Evolutionary conservation across 805 yeast genomes (phyloP).

Genomic region (Candida sakaeoensis): DNA sequence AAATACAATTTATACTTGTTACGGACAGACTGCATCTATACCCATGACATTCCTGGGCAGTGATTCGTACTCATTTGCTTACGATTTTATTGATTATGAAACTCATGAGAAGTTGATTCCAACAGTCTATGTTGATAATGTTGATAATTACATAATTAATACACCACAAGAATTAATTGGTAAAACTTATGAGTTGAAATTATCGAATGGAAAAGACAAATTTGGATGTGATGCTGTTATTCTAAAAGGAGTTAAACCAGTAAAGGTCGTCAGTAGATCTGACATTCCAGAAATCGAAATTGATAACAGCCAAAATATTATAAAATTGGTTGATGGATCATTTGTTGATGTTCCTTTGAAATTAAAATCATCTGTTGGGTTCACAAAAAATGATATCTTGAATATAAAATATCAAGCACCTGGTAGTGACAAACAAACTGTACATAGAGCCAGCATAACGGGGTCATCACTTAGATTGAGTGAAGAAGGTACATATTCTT

Average conservation of each 20-base stretch:
- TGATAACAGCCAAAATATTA: slow-evolving; percentile 15
- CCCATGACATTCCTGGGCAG: slow-evolving; percentile 71
- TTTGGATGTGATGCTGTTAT: slow-evolving; percentile 69
- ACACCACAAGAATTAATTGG: slow-evolving; percentile 60
- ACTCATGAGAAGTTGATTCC: slow-evolving; percentile 18
- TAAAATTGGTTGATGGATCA: slow-evolving; percentile 61
- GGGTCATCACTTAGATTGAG: slow-evolving; percentile 20
- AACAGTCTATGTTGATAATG: slow-evolving; percentile 31
- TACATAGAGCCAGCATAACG: slow-evolving; percentile 1
- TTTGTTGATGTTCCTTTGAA: slow-evolving; percentile 51
- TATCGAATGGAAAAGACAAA: slow-evolving; percentile 69
- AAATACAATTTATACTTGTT: slow-evolving; percentile 25
- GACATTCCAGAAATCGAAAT: slow-evolving; percentile 56
- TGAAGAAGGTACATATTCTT: slow-evolving; percentile 41
- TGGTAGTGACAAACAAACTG: background rate
- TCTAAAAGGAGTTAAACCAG: slow-evolving; percentile 52
- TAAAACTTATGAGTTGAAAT: slow-evolving; percentile 64
- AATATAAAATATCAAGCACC: slow-evolving; percentile 21
- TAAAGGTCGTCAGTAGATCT: slow-evolving; percentile 60
- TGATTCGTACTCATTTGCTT: slow-evolving; percentile 70
- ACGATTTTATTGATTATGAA: slow-evolving; percentile 55
- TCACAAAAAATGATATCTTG: slow-evolving; percentile 25
- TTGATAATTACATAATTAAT: slow-evolving; percentile 35
- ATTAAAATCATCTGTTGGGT: slow-evolving; percentile 32
- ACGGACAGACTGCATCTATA: slow-evolving; percentile 28